Base-by-base conservation (phyloP, 495 filamentous ascomycete genomes). In the Stereocaulon alpinum region DNA sequence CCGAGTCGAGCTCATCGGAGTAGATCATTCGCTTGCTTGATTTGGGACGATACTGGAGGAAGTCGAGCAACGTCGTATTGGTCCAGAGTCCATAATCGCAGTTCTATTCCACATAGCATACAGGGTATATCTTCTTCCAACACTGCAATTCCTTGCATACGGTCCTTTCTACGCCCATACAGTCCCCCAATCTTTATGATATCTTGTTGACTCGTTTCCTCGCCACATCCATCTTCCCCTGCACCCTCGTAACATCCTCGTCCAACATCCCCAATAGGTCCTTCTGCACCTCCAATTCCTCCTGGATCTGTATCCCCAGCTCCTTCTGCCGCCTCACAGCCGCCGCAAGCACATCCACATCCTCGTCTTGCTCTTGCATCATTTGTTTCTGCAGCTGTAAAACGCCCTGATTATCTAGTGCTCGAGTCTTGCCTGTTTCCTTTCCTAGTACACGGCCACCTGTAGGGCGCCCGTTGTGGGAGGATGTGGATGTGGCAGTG, bases 391-490 rank as follows among this genome's bases (percentile, higher is more conserved):
- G 91, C 67, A 97, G 69, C 76, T 91, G 84, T 68, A 96, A 61
- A 43, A 99, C 86, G 0, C 91, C 93, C 34, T 82, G 73, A 66
- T 99, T 99, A 68, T 96, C 93, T 58, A 93, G 72, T 73, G 95
- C 91, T 42, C 92, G 74, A 48, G 93, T 97, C 59, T 80, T 77
- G 59, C 90, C 88, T 44, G 89, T 97, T 71, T 99, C 93, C 48
- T 86, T 85, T 0, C 94, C 94, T 6, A 97, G 76, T 4, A 96
- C 87, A 24, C 91, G 70, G 6, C 89, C 82, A 6, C 80, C 64
- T 49, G 71, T 62, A 10, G 55, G 17, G 1, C 22, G 4, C n/a
- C 9, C 32, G 55, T 56, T 22, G 14, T 50, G 47, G 3, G 47
- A 30, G 32, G 32, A 37, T 6, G 5, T 37, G 32, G 32, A 37